A percentile compares a stretch with the other conserved stretches of the same genome.
These are phyloP conservation scores for Anacardium occidentale DNA, from an alignment of 345 rosid genomes.

Conservation along the genomic window DNA sequence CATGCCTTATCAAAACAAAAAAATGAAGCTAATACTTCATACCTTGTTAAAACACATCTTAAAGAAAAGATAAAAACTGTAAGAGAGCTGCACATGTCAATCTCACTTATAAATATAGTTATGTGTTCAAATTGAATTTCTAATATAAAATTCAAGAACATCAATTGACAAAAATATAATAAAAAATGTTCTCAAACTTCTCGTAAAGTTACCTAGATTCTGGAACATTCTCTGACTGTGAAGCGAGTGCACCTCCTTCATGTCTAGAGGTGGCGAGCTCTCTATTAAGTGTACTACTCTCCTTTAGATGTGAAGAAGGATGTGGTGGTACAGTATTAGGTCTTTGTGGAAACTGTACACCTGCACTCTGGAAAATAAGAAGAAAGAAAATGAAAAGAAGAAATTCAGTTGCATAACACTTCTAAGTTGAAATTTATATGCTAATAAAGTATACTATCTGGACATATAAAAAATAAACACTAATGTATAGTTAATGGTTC, in stretches of 20 bases:
- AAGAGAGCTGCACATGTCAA: background rate
- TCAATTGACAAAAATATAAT: background rate
- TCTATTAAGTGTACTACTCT: conserved; percentile 47
- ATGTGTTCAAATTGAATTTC: background rate
- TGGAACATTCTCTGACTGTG: conserved; percentile 45
- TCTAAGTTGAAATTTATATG: background rate
- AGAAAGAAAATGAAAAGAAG: conserved; percentile 10
- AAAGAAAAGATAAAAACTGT: background rate
- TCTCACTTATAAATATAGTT: background rate
- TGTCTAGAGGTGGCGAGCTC: conserved; percentile 57
- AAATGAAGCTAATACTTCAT: background rate
- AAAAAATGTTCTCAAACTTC: background rate
- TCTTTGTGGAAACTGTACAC: conserved; percentile 82
- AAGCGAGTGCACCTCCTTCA: conserved; percentile 44
- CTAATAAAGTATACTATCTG: background rate
- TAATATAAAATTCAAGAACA: background rate
- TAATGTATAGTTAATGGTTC: background rate
- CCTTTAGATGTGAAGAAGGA: conserved; percentile 40
- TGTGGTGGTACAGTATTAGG: conserved; percentile 34
- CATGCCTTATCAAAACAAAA: background rate
- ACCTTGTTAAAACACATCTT: background rate
- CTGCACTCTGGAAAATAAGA: conserved; percentile 55
- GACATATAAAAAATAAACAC: background rate
- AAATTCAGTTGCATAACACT: background rate
- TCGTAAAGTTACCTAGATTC: conserved; percentile 64